A percentile compares a stretch with the other conserved stretches of the same genome.
These are phyloP conservation scores for Stephania yunnanensis DNA, from an alignment of 164 flowering plant species.

Conservation along the genomic window DNA sequence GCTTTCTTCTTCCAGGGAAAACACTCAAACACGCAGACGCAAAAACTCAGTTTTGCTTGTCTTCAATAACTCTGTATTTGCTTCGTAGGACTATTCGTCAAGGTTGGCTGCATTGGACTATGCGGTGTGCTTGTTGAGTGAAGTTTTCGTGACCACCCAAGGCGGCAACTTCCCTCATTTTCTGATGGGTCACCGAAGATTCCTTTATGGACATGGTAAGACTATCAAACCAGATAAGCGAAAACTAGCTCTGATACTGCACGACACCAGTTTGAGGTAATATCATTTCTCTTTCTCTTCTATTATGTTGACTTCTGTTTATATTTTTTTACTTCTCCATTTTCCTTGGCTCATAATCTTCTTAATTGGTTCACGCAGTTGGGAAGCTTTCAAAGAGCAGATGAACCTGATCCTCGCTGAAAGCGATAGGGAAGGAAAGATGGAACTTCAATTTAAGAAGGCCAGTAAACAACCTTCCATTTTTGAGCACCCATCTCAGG, in stretches of 20 bases:
- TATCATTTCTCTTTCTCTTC: background rate
- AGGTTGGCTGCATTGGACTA: constrained; percentile 94
- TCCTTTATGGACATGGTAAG: constrained; percentile 77
- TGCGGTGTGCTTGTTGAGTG: constrained; percentile 71
- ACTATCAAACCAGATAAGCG: constrained; percentile 81
- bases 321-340: background rate
- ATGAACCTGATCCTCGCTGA: constrained; percentile 62
- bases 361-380: constrained; percentile 35
- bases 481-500: constrained; percentile 63
- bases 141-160: constrained; percentile 89
- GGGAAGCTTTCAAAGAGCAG: constrained; percentile 62
- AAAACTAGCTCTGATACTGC: constrained; percentile 58
- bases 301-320: background rate
- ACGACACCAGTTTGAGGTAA: constrained; percentile 59
- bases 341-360: background rate
- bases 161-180: constrained; percentile 97
- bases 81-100: constrained; percentile 62
- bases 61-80: background rate
- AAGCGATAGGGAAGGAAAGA: constrained; percentile 65
- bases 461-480: constrained; percentile 48
- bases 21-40: background rate
- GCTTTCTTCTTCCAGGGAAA: background rate
- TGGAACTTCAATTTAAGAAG: constrained; percentile 45
- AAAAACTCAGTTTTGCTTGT: background rate
- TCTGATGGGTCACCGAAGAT: constrained; percentile 84